These are phyloP conservation scores for Ogataea neopini DNA, from an alignment of 805 yeast genomes.

Conservation along the genomic window DNA sequence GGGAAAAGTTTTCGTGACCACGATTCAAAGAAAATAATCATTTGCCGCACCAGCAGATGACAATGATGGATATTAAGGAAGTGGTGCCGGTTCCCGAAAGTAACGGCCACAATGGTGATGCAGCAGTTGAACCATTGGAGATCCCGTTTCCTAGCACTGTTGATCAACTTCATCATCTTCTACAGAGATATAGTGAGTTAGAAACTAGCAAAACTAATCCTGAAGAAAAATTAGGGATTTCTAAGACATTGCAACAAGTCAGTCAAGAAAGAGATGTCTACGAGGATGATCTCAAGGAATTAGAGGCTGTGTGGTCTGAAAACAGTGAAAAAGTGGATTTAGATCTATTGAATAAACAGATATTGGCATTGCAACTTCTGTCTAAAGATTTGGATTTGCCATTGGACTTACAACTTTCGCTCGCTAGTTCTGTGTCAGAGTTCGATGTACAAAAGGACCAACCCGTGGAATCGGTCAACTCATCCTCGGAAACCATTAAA, in stretches of 20 bases:
- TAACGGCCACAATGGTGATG: conserved; percentile 4
- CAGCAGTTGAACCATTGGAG: conserved; percentile 16
- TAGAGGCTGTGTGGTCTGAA: conserved; percentile 32
- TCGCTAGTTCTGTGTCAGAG: conserved; percentile 10
- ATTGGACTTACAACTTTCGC: conserved; percentile 44
- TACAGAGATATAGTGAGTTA: conserved; percentile 32
- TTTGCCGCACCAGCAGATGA: conserved; percentile 4
- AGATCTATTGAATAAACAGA: conserved; percentile 54
- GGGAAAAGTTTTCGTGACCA: conserved; percentile 2
- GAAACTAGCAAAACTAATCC: conserved; percentile 23
- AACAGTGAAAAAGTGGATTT: conserved; percentile 41
- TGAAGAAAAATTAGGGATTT: conserved; percentile 46
- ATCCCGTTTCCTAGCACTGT: conserved; percentile 29
- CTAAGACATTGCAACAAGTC: conserved; percentile 40
- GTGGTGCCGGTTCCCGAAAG: conserved; percentile 1
- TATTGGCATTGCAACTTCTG: conserved; percentile 62
- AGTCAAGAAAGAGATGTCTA: conserved; percentile 43
- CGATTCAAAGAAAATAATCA: neutral
- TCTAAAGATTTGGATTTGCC: conserved; percentile 70
- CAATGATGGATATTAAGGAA: conserved; percentile 6
- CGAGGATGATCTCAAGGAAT: conserved; percentile 27
- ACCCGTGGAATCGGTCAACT: conserved; percentile 4
- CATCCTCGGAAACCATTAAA: neutral
- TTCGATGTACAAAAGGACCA: neutral
- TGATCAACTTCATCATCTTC: conserved; percentile 28